phyloP scores from a whole-genome alignment of 192 early-diverging fungal genomes.

The Chytriomyces hyalinus region DNA sequence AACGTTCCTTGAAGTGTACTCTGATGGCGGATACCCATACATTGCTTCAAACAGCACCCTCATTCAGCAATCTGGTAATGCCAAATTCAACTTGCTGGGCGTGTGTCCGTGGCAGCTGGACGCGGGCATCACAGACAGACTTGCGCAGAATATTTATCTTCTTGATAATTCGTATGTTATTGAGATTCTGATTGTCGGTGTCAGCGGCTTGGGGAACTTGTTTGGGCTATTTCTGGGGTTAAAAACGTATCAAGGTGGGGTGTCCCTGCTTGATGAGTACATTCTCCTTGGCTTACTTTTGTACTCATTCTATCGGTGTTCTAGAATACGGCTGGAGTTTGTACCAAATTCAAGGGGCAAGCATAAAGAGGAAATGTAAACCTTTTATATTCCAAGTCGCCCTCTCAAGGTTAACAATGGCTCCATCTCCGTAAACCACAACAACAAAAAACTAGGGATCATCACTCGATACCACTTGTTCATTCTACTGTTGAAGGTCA shows the following conservation, averaged over 20 bases:
- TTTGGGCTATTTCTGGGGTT: constrained; percentile 19
- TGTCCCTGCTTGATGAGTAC: not conserved
- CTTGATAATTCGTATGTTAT: not conserved
- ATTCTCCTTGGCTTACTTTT: not conserved
- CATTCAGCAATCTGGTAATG: not conserved
- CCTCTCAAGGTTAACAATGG: not conserved
- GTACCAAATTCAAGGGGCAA: constrained; percentile 33
- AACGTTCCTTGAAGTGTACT: constrained; percentile 3
- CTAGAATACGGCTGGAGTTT: constrained; percentile 31
- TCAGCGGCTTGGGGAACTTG: constrained; percentile 20
- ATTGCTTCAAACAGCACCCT: not conserved
- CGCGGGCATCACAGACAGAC: not conserved
- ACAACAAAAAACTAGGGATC: constrained; percentile 10
- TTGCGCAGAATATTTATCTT: constrained; percentile 3
- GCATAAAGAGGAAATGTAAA: constrained; percentile 28
- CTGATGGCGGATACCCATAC: constrained; percentile 2
- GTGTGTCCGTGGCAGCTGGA: constrained; percentile 13
- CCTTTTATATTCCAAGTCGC: not conserved
- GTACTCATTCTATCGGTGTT: not conserved
- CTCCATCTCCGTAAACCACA: not conserved
- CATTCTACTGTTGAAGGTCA: constrained; percentile 29
- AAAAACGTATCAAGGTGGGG: constrained; percentile 27
- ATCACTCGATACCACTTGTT: constrained; percentile 35
- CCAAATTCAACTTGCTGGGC: constrained; percentile 16
- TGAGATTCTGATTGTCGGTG: constrained; percentile 14